These are phyloP conservation scores for Phytophthora agathidicida DNA, from an alignment of 352 stramenopile genomes.

Conservation along the genomic window DNA sequence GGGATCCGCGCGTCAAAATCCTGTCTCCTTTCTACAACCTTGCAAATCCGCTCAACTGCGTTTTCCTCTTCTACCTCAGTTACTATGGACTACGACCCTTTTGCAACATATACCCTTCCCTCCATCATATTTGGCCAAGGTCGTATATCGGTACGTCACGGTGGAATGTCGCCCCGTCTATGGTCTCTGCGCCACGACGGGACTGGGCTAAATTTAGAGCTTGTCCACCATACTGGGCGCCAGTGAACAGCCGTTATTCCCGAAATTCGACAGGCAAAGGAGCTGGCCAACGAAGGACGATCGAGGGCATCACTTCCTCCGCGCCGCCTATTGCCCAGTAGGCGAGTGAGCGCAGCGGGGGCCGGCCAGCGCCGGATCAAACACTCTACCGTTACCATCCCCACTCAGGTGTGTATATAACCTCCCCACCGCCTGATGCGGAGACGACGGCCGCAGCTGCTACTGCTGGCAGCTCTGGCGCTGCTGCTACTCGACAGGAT, in stretches of 20 bases:
- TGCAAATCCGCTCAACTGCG: too few relatives aligned
- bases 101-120: neutral
- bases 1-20: conserved; percentile 17
- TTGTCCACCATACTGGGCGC: conserved; percentile 22
- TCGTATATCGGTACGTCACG: neutral
- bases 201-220: conserved; percentile 33
- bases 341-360: conserved; percentile 6
- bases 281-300: conserved; percentile 30
- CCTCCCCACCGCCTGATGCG: conserved; percentile 19
- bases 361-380: conserved; percentile 24
- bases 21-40: too few relatives aligned
- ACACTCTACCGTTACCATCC: neutral
- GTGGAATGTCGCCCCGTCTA: conserved; percentile 8
- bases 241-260: conserved; percentile 34
- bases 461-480: conserved; percentile 20
- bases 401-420: conserved; percentile 22
- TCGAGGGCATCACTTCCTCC: conserved; percentile 36
- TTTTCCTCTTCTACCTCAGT: too few relatives aligned
- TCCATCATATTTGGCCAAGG: neutral
- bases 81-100: neutral
- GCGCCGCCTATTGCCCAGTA: conserved; percentile 13
- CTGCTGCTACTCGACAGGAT: conserved; percentile 16
- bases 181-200: conserved; percentile 1
- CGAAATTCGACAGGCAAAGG: conserved; percentile 30
- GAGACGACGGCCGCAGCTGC: conserved; percentile 39